Evolutionary conservation across 345 rosid genomes (phyloP), one percentile per base, ranked within the genome.

Genomic region (Dimocarpus longan): DNA sequence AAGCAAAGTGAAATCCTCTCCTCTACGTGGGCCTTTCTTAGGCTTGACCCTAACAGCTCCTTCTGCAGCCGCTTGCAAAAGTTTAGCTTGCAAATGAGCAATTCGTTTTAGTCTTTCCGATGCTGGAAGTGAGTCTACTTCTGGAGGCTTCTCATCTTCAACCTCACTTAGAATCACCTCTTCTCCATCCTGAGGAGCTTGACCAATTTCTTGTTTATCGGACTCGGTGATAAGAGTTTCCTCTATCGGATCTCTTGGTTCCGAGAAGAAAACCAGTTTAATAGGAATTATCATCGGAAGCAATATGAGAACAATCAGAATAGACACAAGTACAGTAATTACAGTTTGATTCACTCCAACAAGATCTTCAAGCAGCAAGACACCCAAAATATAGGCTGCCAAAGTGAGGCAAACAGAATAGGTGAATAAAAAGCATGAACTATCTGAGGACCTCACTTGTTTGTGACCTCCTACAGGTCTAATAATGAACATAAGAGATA

Each of bases 1-100:
- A 59, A 80, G 44, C 76, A 95, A 86, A 57, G 94, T 92, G 84
- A 95, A 91, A 79, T 95, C 91, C 82, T 95, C 94, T 26, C 95
- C 98, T 85, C 92, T 82, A 16, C 82, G 91, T 0, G 94, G 95
- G 12, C 87, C 90, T 79, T 79, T 91, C 80, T 84, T 90, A 76
- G 88, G 76, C 81, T 87, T 93, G 54, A 89, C 72, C 80, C 89
- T 83, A 78, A 91, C 91, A 11, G 92, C 91, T 76, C 90, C 92
- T 39, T 81, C 87, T 8, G 93, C 92, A 26, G 93, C 92, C 15
- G 93, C 92, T 73, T 87, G 91, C 74, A 85, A 80, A 43, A 91
- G 80, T 75, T 87, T 91, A 6, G 86, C 78, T 71, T 91, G 93
- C 85, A 91, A 71, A 15, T 88, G 89, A 5, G 85, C 85, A 24